Percentiles rank a stretch among this genome's conserved stretches.
Evolutionary conservation across 495 filamentous ascomycete species (phyloP).

Genomic region (Daldinia concentrica): DNA sequence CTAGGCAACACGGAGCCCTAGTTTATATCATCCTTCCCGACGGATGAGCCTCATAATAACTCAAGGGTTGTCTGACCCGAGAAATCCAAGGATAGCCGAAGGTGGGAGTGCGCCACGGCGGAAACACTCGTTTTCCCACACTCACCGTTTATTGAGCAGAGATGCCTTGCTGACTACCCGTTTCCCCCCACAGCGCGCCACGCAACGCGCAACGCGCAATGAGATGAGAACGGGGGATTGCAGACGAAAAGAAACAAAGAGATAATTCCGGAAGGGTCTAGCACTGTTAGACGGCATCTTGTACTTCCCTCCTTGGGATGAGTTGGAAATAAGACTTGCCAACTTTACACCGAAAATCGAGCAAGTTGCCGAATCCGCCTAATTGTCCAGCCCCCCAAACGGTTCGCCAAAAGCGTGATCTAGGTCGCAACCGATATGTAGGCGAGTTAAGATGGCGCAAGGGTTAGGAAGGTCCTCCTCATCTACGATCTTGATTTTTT

Average conservation of each 20-base stretch:
- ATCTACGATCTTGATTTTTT: conserved; percentile 38
- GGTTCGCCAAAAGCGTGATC: conserved; percentile 18
- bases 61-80: conserved; percentile 35
- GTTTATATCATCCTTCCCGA: conserved; percentile 37
- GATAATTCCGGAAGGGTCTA: conserved; percentile 29
- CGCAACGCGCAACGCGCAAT: conserved; percentile 37
- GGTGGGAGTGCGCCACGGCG: conserved; percentile 31
- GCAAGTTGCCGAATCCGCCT: conserved; percentile 27
- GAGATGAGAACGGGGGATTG: conserved; percentile 11
- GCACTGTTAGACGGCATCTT: conserved; percentile 40
- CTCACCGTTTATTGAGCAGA: conserved; percentile 21
- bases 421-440: conserved; percentile 29
- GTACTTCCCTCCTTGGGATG: conserved; percentile 45
- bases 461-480: conserved; percentile 17
- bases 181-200: conserved; percentile 18
- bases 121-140: conserved; percentile 35
- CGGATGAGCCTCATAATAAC: conserved; percentile 43
- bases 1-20: conserved; percentile 41
- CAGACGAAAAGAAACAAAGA: conserved; percentile 26
- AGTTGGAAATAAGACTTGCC: conserved; percentile 24
- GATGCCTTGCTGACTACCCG: conserved; percentile 21
- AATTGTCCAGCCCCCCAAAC: conserved; percentile 24
- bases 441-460: conserved; percentile 32
- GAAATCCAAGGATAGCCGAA: conserved; percentile 17
- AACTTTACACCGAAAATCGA: conserved; percentile 47